Evolutionary conservation across 805 yeast genomes (phyloP).

Genomic region (Metschnikowia dekortorum): DNA sequence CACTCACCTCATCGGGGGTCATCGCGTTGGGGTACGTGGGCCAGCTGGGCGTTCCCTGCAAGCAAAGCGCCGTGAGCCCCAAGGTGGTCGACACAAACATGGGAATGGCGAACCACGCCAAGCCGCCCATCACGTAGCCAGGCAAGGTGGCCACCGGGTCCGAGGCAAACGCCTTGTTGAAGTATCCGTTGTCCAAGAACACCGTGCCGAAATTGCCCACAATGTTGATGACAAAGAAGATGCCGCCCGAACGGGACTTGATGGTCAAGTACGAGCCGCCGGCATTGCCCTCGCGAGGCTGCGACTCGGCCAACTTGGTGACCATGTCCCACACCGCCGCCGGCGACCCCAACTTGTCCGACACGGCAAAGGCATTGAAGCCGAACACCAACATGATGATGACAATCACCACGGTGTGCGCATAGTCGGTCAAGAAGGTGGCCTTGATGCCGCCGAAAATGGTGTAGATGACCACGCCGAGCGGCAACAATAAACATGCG

Average conservation of each 20-base stretch:
- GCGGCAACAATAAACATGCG: constrained; percentile 74
- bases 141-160: constrained; percentile 81
- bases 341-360: constrained; percentile 73
- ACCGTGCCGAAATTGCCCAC: constrained; percentile 91
- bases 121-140: constrained; percentile 83
- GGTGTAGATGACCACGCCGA: constrained; percentile 57
- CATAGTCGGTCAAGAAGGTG: constrained; percentile 43
- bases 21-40: constrained; percentile 74
- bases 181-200: constrained; percentile 81
- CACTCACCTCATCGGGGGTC: constrained; percentile 62
- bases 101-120: constrained; percentile 91
- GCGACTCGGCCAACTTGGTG: constrained; percentile 50
- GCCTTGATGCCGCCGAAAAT: constrained; percentile 45
- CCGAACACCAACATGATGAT: constrained; percentile 78
- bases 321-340: constrained; percentile 72
- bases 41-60: constrained; percentile 66
- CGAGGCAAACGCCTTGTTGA: constrained; percentile 85
- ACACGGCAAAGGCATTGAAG: constrained; percentile 73
- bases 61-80: constrained; percentile 79
- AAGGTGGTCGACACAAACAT: constrained; percentile 75
- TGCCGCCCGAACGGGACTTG: constrained; percentile 81
- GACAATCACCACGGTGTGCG: constrained; percentile 53
- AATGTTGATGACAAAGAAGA: constrained; percentile 79
- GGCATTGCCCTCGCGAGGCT: constrained; percentile 75
- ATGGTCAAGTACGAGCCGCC: constrained; percentile 86